These are phyloP conservation scores for Termitomyces sp. DNA, from an alignment of 768 basidiomycete genomes.

Conservation along the genomic window DNA sequence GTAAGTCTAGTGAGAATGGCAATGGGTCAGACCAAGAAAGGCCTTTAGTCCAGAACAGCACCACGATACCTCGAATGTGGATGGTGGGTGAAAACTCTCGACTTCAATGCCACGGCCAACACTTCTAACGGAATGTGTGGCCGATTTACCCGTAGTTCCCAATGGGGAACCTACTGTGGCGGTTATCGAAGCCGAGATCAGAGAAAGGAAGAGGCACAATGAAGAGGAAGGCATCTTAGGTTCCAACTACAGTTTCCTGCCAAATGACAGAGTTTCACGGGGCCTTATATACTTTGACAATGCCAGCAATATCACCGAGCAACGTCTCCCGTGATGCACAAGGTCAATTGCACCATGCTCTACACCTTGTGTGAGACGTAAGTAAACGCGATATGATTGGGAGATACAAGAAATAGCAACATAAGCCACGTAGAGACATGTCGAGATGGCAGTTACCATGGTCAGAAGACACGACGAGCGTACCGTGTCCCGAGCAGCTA, in stretches of 20 bases:
- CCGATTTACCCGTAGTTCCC: neutral
- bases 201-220: neutral
- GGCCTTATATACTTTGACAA: slow-evolving; percentile 4
- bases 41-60: neutral
- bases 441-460: neutral
- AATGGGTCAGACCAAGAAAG: neutral
- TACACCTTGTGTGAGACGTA: neutral
- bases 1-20: slow-evolving; percentile 13
- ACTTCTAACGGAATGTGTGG: slow-evolving; percentile 14
- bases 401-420: neutral
- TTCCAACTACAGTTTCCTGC: neutral
- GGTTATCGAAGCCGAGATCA: neutral
- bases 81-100: slow-evolving; percentile 18
- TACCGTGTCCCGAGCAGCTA: neutral
- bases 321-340: slow-evolving; percentile 3
- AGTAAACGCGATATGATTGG: slow-evolving; percentile 8
- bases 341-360: slow-evolving; percentile 6
- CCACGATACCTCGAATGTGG: slow-evolving; percentile 15
- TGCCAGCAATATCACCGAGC: slow-evolving; percentile 15
- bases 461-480: slow-evolving; percentile 9
- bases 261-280: neutral
- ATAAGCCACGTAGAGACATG: neutral
- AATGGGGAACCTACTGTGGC: neutral
- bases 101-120: slow-evolving; percentile 14
- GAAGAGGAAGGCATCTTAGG: slow-evolving; percentile 3